Evolutionary conservation across 305 asterid species (phyloP).

Genomic region (Fraxinus greggii): DNA sequence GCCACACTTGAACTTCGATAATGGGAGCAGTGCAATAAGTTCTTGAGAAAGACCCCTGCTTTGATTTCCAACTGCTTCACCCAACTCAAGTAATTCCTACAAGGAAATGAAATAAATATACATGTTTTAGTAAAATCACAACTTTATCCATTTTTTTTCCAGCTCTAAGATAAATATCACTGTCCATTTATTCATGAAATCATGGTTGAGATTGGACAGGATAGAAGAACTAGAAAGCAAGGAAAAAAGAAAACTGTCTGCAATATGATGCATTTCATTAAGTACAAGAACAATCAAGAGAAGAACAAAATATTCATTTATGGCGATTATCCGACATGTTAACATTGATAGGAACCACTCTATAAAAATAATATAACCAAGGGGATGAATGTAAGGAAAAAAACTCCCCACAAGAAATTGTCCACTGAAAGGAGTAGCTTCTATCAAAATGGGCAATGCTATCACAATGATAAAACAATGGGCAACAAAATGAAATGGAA

Average conservation of each 20-base stretch:
- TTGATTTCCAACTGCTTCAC: slow-evolving; percentile 90
- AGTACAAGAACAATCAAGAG: background rate
- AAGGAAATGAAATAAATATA: background rate
- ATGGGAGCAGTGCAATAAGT: slow-evolving; percentile 67
- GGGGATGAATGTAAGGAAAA: background rate
- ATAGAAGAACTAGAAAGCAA: background rate
- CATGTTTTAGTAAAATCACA: background rate
- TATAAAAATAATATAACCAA: background rate
- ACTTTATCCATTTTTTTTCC: background rate
- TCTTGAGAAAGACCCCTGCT: slow-evolving; percentile 81
- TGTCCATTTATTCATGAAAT: background rate
- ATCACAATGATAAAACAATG: background rate
- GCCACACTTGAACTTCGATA: slow-evolving; percentile 76
- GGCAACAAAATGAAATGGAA: background rate
- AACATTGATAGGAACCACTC: background rate
- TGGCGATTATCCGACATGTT: background rate
- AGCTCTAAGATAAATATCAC: background rate
- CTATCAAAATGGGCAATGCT: background rate
- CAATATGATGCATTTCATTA: background rate
- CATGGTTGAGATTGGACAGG: background rate
- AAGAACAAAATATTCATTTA: background rate
- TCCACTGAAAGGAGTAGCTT: background rate
- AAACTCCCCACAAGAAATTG: background rate
- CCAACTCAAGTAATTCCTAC: slow-evolving; percentile 91
- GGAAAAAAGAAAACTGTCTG: background rate